A percentile compares a stretch with the other conserved stretches of the same genome.
Conservation (phyloP, 352 stramenopile species). For the Pythium rhizo-oryzae region DNA sequence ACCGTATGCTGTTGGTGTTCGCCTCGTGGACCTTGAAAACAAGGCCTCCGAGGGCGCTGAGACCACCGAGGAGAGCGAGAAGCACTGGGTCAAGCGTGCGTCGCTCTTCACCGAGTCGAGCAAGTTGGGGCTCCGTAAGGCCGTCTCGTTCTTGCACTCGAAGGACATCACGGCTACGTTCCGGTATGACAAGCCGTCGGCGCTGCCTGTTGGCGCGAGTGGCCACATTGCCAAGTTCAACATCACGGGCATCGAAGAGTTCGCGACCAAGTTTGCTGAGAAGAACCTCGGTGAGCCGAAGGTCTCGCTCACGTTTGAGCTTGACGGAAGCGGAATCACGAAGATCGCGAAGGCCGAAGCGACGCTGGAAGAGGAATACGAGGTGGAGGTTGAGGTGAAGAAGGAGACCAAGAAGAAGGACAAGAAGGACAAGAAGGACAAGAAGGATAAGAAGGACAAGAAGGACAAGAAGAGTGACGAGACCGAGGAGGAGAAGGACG, state of each 20-base stretch:
- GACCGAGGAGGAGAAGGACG: conserved; percentile 44
- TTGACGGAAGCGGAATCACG: conserved; percentile 92
- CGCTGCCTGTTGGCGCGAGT: conserved; percentile 67
- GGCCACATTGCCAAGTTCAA: conserved; percentile 92
- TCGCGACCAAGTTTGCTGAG: conserved; percentile 86
- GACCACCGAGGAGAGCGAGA: conserved; percentile 47
- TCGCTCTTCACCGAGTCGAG: conserved; percentile 89
- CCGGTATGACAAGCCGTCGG: conserved; percentile 90
- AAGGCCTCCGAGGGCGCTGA: conserved; percentile 42
- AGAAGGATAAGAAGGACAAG: conserved; percentile 42
- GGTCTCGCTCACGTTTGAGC: conserved; percentile 93
- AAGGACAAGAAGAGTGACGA: conserved; percentile 39
- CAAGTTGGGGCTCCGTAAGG: conserved; percentile 92
- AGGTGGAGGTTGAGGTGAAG: conserved; percentile 67
- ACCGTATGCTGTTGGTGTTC: conserved; percentile 87
- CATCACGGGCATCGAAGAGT: conserved; percentile 91
- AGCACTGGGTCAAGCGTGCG: conserved; percentile 92
- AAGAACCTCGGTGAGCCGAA: conserved; percentile 93
- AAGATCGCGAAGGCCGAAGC: conserved; percentile 93
- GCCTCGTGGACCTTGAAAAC: conserved; percentile 78
- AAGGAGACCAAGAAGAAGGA: conserved; percentile 58
- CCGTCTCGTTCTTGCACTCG: conserved; percentile 95
- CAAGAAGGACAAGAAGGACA: conserved; percentile 42
- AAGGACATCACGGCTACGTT: conserved; percentile 91
- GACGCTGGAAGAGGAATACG: conserved; percentile 84